Percentiles rank a stretch among this genome's conserved stretches.
phyloP scores from a whole-genome alignment of 768 basidiomycete species.

The Nidularia sp. region DNA sequence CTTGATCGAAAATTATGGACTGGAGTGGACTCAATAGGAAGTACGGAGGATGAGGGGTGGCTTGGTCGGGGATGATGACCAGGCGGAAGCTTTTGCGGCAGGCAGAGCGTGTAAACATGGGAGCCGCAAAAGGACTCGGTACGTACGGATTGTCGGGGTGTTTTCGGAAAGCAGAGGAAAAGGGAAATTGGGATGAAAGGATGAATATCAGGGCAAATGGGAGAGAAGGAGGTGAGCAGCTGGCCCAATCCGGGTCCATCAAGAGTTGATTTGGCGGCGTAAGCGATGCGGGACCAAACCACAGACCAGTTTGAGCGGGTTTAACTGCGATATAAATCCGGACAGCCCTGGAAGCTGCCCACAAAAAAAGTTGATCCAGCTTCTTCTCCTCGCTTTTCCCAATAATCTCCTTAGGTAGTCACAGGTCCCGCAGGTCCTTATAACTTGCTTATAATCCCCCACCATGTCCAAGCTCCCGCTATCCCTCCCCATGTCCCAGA shows the following conservation, averaged over 20 bases:
- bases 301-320: conserved; percentile 5
- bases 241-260: background rate
- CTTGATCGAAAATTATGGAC: conserved; percentile 7
- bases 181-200: background rate
- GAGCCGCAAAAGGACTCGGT: conserved; percentile 7
- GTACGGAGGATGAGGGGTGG: conserved; percentile 2
- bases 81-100: background rate
- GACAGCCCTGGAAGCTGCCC: conserved; percentile 11
- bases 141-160: background rate
- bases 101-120: conserved; percentile 11
- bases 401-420: conserved; percentile 7
- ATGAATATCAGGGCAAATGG: conserved; percentile 8
- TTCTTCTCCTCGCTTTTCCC: conserved; percentile 8
- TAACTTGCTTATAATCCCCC: conserved; percentile 7
- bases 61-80: background rate
- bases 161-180: conserved; percentile 10
- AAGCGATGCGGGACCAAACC: background rate
- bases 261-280: background rate
- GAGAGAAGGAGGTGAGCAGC: background rate
- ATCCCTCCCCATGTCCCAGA: conserved; percentile 48
- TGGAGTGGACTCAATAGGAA: conserved; percentile 2
- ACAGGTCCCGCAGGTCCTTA: conserved; percentile 1
- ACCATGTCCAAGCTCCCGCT: conserved; percentile 20
- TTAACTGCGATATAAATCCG: conserved; percentile 27
- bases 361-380: conserved; percentile 18